Conservation (phyloP, 1,284 basidiomycete species). For the Takashimella tepidaria region DNA sequence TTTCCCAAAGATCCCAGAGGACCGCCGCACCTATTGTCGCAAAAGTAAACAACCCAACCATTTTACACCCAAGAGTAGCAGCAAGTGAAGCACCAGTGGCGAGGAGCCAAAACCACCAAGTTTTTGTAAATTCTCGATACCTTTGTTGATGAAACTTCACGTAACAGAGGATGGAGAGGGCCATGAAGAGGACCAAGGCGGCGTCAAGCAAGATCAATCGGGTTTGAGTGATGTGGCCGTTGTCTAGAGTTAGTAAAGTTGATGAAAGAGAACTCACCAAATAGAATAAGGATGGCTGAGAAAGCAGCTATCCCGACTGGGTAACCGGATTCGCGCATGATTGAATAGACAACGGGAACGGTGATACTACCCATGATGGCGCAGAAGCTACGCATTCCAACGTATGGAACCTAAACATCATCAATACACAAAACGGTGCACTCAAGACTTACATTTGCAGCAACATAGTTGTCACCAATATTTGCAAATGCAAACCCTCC, state of each 20-base stretch:
- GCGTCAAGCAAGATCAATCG: constrained; percentile 95
- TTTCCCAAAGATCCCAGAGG: constrained; percentile 87
- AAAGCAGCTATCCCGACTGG: constrained; percentile 83
- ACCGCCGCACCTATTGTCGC: constrained; percentile 85
- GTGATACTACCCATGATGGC: constrained; percentile 87
- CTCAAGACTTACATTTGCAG: constrained; percentile 28
- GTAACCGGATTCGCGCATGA: constrained; percentile 97
- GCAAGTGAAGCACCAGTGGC: constrained; percentile 90
- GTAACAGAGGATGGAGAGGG: constrained; percentile 89
- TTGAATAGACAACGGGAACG: constrained; percentile 84
- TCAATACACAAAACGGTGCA: background rate
- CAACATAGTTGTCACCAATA: constrained; percentile 83
- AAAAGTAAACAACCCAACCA: constrained; percentile 94
- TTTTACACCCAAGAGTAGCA: constrained; percentile 95
- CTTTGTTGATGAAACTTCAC: constrained; percentile 92
- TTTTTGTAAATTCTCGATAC: constrained; percentile 77
- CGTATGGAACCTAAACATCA: constrained; percentile 70
- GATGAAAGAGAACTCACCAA: constrained; percentile 59
- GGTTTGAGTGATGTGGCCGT: constrained; percentile 91
- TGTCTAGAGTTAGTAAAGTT: constrained; percentile 57
- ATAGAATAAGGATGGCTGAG: constrained; percentile 75
- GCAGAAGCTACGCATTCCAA: constrained; percentile 86
- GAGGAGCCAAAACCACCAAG: constrained; percentile 95
- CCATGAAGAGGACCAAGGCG: constrained; percentile 91
- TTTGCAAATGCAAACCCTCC: constrained; percentile 89